Conservation (phyloP, 768 basidiomycete species). For the Postia placenta region DNA sequence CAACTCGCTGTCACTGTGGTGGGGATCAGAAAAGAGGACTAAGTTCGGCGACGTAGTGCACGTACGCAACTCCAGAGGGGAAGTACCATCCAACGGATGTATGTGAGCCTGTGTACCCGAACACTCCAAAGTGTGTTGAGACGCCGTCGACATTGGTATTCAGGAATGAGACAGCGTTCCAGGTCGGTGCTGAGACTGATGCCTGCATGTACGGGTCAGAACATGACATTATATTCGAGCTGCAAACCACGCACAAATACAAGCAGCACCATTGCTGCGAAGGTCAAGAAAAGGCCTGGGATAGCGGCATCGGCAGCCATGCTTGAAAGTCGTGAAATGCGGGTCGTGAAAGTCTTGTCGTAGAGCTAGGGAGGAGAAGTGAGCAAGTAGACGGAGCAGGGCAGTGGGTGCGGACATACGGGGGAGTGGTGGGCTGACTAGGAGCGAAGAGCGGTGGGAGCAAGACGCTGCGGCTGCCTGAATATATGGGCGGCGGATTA, state of each 20-base stretch:
- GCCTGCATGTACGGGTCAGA: constrained; percentile 33
- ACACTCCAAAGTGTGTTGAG: constrained; percentile 61
- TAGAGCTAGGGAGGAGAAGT: background rate
- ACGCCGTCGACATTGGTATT: constrained; percentile 35
- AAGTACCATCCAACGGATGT: constrained; percentile 56
- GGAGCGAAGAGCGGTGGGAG: background rate
- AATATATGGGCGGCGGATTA: background rate
- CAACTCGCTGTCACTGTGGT: constrained; percentile 35
- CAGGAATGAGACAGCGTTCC: constrained; percentile 67
- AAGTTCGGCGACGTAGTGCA: constrained; percentile 6
- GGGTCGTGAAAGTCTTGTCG: constrained; percentile 9
- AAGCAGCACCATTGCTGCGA: constrained; percentile 64
- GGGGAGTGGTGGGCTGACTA: background rate
- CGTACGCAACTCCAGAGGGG: constrained; percentile 37
- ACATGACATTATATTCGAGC: background rate
- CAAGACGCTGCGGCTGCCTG: background rate
- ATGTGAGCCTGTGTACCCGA: constrained; percentile 62
- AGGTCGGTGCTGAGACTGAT: constrained; percentile 69
- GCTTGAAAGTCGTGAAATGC: constrained; percentile 7
- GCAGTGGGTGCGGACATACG: background rate
- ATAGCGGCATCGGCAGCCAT: constrained; percentile 55
- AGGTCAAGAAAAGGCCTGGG: constrained; percentile 68
- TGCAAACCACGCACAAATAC: constrained; percentile 47
- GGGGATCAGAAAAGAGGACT: constrained; percentile 1
- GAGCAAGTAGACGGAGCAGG: background rate